Conservation (phyloP, 106 monocot genomes). For the Allium cepa region DNA sequence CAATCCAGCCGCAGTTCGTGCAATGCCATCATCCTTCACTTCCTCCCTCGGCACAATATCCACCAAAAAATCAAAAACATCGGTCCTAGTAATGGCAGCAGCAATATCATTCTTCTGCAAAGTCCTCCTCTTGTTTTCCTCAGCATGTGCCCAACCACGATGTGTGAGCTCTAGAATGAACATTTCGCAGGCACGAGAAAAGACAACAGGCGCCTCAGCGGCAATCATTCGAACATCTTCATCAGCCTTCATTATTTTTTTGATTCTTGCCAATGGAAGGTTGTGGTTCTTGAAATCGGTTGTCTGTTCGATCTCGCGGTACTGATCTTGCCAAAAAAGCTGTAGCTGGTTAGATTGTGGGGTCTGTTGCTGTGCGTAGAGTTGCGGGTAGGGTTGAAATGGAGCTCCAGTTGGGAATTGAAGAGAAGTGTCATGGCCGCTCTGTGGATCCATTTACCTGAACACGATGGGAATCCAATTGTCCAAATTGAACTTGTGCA, state of each 20-base stretch:
- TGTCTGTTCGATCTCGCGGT: slow-evolving; percentile 71
- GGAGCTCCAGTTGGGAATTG: background rate
- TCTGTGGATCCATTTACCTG: slow-evolving; percentile 24
- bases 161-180: slow-evolving; percentile 53
- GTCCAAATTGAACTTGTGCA: background rate
- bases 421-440: slow-evolving; percentile 8
- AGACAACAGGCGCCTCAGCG: slow-evolving; percentile 74
- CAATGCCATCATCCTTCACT: slow-evolving; percentile 12
- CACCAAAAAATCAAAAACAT: slow-evolving; percentile 51
- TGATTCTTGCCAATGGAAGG: slow-evolving; percentile 75
- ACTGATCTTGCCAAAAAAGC: slow-evolving; percentile 68
- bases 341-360: slow-evolving; percentile 48
- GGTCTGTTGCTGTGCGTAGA: slow-evolving; percentile 28
- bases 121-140: slow-evolving; percentile 49
- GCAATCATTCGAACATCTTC: slow-evolving; percentile 85
- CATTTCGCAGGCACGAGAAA: slow-evolving; percentile 48
- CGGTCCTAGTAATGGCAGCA: slow-evolving; percentile 46
- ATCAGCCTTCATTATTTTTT: slow-evolving; percentile 96
- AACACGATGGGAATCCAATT: background rate
- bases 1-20: background rate
- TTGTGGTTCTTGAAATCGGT: slow-evolving; percentile 71
- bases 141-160: slow-evolving; percentile 36
- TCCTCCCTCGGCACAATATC: slow-evolving; percentile 42
- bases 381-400: slow-evolving; percentile 15
- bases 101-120: slow-evolving; percentile 52